phyloP scores from a whole-genome alignment of 1,139 yeast species.

The Pichia sp. region DNA sequence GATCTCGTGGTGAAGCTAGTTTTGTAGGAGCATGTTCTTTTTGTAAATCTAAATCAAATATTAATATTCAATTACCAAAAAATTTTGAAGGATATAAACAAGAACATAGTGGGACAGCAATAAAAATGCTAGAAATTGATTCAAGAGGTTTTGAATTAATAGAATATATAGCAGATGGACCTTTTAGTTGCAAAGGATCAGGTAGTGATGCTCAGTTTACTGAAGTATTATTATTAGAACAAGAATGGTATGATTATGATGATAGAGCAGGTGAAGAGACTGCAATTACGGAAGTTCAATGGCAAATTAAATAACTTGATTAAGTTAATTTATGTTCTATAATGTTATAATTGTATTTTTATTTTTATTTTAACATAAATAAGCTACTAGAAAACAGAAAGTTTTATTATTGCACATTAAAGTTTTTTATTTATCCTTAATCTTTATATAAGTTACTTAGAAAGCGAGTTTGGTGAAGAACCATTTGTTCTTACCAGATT shows the following conservation, averaged over 20 bases:
- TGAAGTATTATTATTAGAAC: conserved; percentile 61
- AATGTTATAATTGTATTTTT: too few relatives aligned
- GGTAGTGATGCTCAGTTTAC: conserved; percentile 37
- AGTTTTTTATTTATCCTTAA: conserved; percentile 12
- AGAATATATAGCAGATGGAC: conserved; percentile 63
- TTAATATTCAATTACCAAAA: conserved; percentile 22
- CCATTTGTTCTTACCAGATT: conserved; percentile 99
- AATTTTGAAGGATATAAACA: conserved; percentile 26
- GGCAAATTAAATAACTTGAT: conserved; percentile 40
- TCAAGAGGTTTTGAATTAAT: conserved; percentile 76
- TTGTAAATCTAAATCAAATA: conserved; percentile 34
- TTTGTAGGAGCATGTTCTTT: conserved; percentile 71
- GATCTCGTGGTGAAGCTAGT: conserved; percentile 78
- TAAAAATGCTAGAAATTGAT: conserved; percentile 62
- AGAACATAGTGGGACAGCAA: conserved; percentile 33
- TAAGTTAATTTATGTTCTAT: too few relatives aligned
- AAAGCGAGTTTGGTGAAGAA: conserved; percentile 98
- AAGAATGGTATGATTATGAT: conserved; percentile 94
- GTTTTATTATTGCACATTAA: conserved; percentile 15
- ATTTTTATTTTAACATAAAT: neutral
- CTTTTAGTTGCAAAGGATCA: conserved; percentile 53
- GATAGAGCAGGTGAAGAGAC: conserved; percentile 79
- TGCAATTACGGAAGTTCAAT: conserved; percentile 63
- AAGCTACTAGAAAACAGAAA: conserved; percentile 10
- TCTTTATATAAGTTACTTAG: conserved; percentile 40